phyloP scores from a whole-genome alignment of 179 eudicot species.

The Spergularia azorica region DNA sequence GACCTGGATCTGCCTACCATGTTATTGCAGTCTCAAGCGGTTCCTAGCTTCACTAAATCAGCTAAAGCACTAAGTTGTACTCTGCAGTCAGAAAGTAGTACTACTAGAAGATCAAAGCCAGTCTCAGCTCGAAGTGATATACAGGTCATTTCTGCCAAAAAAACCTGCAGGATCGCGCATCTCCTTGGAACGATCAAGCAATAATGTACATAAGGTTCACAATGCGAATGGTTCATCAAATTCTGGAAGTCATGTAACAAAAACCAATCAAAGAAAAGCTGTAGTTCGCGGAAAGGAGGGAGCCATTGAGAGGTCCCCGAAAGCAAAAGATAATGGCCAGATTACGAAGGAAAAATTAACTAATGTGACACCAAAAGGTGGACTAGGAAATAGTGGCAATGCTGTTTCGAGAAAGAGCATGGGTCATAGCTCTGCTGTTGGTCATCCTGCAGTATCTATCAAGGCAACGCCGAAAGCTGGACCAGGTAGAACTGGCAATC shows the following conservation, averaged over 20 bases:
- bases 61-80: background rate
- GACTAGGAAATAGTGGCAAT: background rate
- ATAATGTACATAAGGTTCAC: background rate
- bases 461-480: slow-evolving; percentile 3
- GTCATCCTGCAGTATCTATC: background rate
- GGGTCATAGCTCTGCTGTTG: slow-evolving; percentile 4
- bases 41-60: slow-evolving; percentile 2
- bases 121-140: background rate
- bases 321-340: background rate
- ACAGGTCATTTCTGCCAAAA: background rate
- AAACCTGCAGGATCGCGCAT: slow-evolving; percentile 8
- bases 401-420: slow-evolving; percentile 4
- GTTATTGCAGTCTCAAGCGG: slow-evolving; percentile 17
- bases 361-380: background rate
- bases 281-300: background rate
- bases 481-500: background rate
- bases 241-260: background rate
- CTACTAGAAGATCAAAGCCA: background rate
- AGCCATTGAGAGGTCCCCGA: background rate
- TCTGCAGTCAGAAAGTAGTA: background rate
- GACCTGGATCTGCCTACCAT: background rate
- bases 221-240: background rate
- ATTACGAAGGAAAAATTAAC: background rate
- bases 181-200: background rate
- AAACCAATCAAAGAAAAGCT: slow-evolving; percentile 12